Evolutionary conservation across 108 stramenopile species (phyloP).

Genomic region (Nitzschia inconspicua): DNA sequence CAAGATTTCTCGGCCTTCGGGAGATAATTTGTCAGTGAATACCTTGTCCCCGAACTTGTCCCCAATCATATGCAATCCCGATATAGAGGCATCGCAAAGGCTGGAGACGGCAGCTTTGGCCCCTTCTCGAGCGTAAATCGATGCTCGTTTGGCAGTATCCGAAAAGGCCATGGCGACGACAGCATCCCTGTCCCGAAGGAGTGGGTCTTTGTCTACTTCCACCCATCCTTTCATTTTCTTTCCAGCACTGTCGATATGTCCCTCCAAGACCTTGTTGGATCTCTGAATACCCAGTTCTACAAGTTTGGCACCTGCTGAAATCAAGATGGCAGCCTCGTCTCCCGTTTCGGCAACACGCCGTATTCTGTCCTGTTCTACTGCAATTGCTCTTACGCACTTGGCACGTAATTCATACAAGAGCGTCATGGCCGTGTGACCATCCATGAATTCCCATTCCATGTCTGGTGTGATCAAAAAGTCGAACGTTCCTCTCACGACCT

Average conservation of each 20-base stretch:
- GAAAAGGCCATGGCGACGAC: conserved; percentile 21
- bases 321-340: conserved; percentile 17
- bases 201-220: conserved; percentile 6
- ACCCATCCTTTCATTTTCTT: conserved; percentile 15
- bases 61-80: conserved; percentile 13
- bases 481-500: not conserved
- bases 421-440: not conserved
- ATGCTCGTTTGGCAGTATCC: conserved; percentile 23
- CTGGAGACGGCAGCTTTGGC: conserved; percentile 8
- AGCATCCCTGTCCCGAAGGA: conserved; percentile 6
- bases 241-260: conserved; percentile 17
- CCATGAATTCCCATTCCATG: not conserved
- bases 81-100: conserved; percentile 13
- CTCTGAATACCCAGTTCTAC: conserved; percentile 28
- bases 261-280: conserved; percentile 6
- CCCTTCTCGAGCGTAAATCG: conserved; percentile 7
- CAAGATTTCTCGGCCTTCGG: conserved; percentile 28
- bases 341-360: conserved; percentile 18
- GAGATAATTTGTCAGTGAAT: conserved; percentile 15
- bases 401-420: conserved; percentile 33
- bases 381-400: conserved; percentile 6
- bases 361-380: conserved; percentile 13
- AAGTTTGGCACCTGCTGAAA: conserved; percentile 26
- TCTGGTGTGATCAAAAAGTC: not conserved
- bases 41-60: conserved; percentile 20